A percentile compares a stretch with the other conserved stretches of the same genome.
Evolutionary conservation across 2,329 filamentous ascomycete genomes (phyloP).

Genomic region (Claviceps maximensis): DNA sequence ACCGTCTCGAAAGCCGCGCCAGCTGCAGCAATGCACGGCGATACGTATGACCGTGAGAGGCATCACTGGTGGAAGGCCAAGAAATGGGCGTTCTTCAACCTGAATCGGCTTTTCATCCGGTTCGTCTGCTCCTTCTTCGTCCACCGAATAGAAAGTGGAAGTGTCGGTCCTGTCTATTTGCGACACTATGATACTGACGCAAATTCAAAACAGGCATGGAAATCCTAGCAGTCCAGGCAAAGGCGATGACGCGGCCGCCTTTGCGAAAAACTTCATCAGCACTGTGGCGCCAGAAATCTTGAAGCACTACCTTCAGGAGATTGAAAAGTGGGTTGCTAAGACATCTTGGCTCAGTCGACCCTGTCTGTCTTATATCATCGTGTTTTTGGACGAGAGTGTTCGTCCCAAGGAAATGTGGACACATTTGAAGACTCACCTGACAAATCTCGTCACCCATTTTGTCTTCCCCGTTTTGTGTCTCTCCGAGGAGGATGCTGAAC

Average conservation of each 20-base stretch:
- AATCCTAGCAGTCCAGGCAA: constrained; percentile 69
- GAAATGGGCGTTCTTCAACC: constrained; percentile 98
- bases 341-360: constrained; percentile 89
- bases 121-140: constrained; percentile 26
- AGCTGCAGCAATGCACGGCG: constrained; percentile 69
- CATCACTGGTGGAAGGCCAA: constrained; percentile 99
- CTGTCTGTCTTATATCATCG: constrained; percentile 82
- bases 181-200: background rate
- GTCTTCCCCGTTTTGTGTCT: constrained; percentile 93
- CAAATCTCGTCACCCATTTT: constrained; percentile 84
- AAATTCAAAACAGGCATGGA: constrained; percentile 55
- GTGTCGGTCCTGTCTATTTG: background rate
- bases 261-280: constrained; percentile 79
- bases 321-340: constrained; percentile 96
- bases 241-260: constrained; percentile 61
- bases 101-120: constrained; percentile 91
- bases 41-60: constrained; percentile 70
- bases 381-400: constrained; percentile 94
- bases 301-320: constrained; percentile 84
- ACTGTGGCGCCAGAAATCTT: constrained; percentile 93
- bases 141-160: background rate
- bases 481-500: constrained; percentile 79
- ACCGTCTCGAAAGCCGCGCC: constrained; percentile 80
- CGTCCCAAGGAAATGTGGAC: constrained; percentile 96
- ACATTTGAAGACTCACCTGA: constrained; percentile 83